These are phyloP conservation scores for Macrophomina phaseolina DNA, from an alignment of 2,329 filamentous ascomycete species.

Conservation along the genomic window DNA sequence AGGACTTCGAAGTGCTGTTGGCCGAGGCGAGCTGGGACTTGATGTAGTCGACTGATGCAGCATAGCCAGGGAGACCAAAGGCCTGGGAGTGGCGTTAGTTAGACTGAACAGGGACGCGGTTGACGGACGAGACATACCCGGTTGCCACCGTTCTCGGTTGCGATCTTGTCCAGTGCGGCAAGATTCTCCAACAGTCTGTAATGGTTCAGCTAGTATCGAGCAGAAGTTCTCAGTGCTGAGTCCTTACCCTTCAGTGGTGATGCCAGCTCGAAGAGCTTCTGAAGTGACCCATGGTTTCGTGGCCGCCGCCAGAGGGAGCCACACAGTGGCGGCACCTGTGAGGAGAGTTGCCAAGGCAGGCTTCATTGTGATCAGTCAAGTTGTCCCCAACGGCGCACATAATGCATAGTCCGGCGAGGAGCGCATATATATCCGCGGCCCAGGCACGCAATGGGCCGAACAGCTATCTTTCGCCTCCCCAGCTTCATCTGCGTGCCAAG, in stretches of 20 bases:
- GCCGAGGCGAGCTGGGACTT: slow-evolving; percentile 56
- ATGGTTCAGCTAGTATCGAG: background rate
- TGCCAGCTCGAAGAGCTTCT: slow-evolving; percentile 47
- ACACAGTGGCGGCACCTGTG: background rate
- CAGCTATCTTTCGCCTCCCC: slow-evolving; percentile 6
- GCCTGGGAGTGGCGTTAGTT: background rate
- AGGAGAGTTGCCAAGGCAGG: background rate
- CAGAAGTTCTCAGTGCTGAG: background rate
- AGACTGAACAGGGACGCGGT: no score
- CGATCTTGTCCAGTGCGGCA: slow-evolving; percentile 61
- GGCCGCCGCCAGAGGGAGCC: background rate
- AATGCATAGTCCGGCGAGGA: background rate
- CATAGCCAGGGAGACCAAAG: slow-evolving; percentile 65
- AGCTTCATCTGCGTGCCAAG: slow-evolving; percentile 5
- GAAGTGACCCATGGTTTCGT: slow-evolving; percentile 40
- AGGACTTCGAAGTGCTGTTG: slow-evolving; percentile 43
- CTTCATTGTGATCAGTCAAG: background rate
- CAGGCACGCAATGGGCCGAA: background rate
- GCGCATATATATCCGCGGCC: slow-evolving; percentile 1
- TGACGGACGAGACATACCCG: slow-evolving; percentile 47
- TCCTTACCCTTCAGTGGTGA: slow-evolving; percentile 46
- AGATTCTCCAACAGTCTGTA: slow-evolving; percentile 60
- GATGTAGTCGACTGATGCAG: slow-evolving; percentile 64
- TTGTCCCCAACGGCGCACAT: background rate
- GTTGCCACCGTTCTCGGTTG: slow-evolving; percentile 62